These are phyloP conservation scores for Aspergillus ochraceoroseus DNA, from an alignment of 2,329 filamentous ascomycete genomes.

Conservation along the genomic window DNA sequence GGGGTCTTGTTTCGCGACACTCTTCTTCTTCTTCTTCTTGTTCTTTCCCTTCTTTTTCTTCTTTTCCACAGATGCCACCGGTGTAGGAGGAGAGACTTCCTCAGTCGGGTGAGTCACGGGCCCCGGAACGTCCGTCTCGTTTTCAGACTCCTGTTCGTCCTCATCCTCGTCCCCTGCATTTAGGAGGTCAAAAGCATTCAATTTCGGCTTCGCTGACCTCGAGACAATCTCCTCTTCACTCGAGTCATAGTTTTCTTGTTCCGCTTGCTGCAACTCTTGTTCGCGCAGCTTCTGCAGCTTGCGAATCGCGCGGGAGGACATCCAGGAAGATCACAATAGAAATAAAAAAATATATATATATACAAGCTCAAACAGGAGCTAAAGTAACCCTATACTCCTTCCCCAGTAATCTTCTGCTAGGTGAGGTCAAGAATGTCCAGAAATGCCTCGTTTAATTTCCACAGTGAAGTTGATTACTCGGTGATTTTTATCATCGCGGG, in stretches of 20 bases:
- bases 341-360: too few species aligned
- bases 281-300: constrained; percentile 60
- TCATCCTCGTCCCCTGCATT: constrained; percentile 44
- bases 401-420: neutral
- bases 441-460: too few species aligned
- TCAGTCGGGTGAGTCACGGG: constrained; percentile 17
- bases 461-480: constrained; percentile 4
- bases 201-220: constrained; percentile 39
- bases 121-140: constrained; percentile 13
- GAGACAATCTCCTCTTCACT: constrained; percentile 39
- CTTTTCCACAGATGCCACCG: constrained; percentile 22
- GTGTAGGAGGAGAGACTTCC: constrained; percentile 19
- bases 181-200: constrained; percentile 53
- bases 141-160: constrained; percentile 34
- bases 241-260: constrained; percentile 37
- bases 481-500: constrained; percentile 21
- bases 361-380: neutral
- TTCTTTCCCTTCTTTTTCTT: constrained; percentile 56
- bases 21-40: constrained; percentile 60
- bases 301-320: constrained; percentile 63
- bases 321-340: constrained; percentile 29
- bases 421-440: neutral
- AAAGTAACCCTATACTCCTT: too few species aligned
- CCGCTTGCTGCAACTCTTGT: constrained; percentile 48
- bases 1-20: constrained; percentile 39